Evolutionary conservation across 768 basidiomycete species (phyloP), one percentile per base, ranked within the genome.

Genomic region (Lactarius tabidus): DNA sequence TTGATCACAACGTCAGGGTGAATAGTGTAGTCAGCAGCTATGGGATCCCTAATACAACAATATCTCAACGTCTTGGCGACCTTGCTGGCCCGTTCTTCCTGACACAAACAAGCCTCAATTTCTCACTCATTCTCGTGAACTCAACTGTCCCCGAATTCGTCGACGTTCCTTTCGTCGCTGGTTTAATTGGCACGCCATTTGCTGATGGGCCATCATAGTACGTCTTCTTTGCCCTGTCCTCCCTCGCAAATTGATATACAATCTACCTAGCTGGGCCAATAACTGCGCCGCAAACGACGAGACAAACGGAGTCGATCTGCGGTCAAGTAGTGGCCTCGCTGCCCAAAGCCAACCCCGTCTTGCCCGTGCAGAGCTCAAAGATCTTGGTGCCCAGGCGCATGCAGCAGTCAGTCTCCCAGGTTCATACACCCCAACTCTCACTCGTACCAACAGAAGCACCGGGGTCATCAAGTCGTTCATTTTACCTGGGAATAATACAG

Each of bases 11-110:
- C 33, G 79, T 87, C 52, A 80, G 87, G 39, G 81, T 87, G 48
- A 88, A 87, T 74, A 83, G 81, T 43, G 85, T 82, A 6, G 83
- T 85, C 74, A 83, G 80, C 38, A 83, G 84, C 70, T 87, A 88
- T 71, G 75, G 83, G 7, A 69, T 76, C 35, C 56, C 62, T 17
- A 77, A 72, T 9, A 76, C 75, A 0, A 70, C 62, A n/a, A 84
- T 82, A 68, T 83, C 82, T n/a, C 85, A 87, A 72, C 78, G 85
- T 14, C 70, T 87, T 57, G 86, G 81, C 14, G 79, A 79, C 67
- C 75, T 85, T 38, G 85, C 85, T 51, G 84, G 85, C 4, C 83
- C 83, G 15, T 69, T 75, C 23, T 80, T 81, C 63, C 81, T 83
- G 8, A 76, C 78, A 14, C 77, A 79, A 43, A 78, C 77, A 9